These are phyloP conservation scores for Pichia norvegensis DNA, from an alignment of 1,139 yeast genomes.

Conservation along the genomic window DNA sequence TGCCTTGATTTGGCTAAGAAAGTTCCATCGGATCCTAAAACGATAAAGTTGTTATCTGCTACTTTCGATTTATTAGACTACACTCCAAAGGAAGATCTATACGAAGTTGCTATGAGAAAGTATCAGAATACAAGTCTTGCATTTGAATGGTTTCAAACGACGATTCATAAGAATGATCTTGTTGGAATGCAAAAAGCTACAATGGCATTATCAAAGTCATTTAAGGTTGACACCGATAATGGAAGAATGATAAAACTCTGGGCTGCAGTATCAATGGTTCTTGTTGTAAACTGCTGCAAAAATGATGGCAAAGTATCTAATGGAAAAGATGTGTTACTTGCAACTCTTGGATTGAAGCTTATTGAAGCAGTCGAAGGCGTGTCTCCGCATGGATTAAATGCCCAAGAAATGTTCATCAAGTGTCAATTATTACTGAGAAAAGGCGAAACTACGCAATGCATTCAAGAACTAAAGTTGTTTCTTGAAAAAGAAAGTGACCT, in stretches of 20 bases:
- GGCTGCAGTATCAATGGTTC: conserved; percentile 41
- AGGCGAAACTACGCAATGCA: conserved; percentile 29
- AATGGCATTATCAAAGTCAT: conserved; percentile 34
- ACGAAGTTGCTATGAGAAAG: conserved; percentile 49
- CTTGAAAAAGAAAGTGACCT: conserved; percentile 40
- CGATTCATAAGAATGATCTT: conserved; percentile 34
- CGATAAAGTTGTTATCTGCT: conserved; percentile 41
- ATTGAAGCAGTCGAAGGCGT: conserved; percentile 33
- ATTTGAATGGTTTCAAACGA: conserved; percentile 42
- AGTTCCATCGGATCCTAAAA: conserved; percentile 48
- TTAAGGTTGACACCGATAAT: conserved; percentile 11
- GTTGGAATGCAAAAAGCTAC: conserved; percentile 41
- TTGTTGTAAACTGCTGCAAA: conserved; percentile 21
- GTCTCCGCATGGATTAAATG: conserved; percentile 32
- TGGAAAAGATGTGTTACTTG: conserved; percentile 34
- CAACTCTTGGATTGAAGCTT: conserved; percentile 49
- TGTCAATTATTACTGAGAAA: conserved; percentile 38
- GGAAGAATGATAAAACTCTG: conserved; percentile 35
- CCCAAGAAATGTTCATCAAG: conserved; percentile 55
- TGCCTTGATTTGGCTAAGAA: conserved; percentile 36
- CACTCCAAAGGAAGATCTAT: conserved; percentile 35
- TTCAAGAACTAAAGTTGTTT: conserved; percentile 29
- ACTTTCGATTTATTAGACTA: conserved; percentile 34
- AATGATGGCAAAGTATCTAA: conserved; percentile 32
- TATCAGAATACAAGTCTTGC: conserved; percentile 42